phyloP scores from a whole-genome alignment of 352 stramenopile genomes.

The Pythium coloratum region DNA sequence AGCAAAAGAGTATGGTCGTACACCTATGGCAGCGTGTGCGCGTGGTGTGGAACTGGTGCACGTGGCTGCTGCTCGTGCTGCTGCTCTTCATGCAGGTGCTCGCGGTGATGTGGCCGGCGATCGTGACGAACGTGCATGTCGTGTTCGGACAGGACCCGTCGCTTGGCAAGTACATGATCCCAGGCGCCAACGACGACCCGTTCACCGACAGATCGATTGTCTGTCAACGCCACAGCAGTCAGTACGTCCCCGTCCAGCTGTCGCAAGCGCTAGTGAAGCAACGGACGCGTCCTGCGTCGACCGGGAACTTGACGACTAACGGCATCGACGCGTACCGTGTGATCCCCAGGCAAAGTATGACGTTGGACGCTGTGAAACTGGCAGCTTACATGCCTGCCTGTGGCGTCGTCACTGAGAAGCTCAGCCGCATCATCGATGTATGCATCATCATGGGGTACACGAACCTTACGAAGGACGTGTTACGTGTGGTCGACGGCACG shows the following conservation, averaged over 20 bases:
- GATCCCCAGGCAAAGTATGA: not conserved
- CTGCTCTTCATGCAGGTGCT: slow-evolving; percentile 17
- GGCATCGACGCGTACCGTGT: slow-evolving; percentile 18
- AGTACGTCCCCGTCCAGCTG: slow-evolving; percentile 32
- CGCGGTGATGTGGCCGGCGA: slow-evolving; percentile 31
- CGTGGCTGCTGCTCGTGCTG: slow-evolving; percentile 5
- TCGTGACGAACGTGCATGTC: slow-evolving; percentile 7
- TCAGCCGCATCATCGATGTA: not conserved
- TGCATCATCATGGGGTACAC: not conserved
- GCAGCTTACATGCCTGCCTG: not conserved
- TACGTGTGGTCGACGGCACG: slow-evolving; percentile 1
- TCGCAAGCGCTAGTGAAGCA: slow-evolving; percentile 8
- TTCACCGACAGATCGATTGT: slow-evolving; percentile 41
- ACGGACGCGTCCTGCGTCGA: not conserved
- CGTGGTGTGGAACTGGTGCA: slow-evolving; percentile 4
- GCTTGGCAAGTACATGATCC: not conserved
- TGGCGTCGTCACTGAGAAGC: not conserved
- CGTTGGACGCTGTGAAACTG: not conserved
- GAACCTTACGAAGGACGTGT: slow-evolving; percentile 8
- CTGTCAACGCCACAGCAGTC: slow-evolving; percentile 33
- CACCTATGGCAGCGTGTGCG: not conserved
- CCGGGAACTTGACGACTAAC: not conserved
- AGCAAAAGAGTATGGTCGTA: too few species aligned
- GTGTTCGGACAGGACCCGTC: slow-evolving; percentile 24
- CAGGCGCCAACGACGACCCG: slow-evolving; percentile 40